Base-by-base conservation (phyloP, 2,329 filamentous ascomycete genomes). In the Thielaviopsis ethacetica region DNA sequence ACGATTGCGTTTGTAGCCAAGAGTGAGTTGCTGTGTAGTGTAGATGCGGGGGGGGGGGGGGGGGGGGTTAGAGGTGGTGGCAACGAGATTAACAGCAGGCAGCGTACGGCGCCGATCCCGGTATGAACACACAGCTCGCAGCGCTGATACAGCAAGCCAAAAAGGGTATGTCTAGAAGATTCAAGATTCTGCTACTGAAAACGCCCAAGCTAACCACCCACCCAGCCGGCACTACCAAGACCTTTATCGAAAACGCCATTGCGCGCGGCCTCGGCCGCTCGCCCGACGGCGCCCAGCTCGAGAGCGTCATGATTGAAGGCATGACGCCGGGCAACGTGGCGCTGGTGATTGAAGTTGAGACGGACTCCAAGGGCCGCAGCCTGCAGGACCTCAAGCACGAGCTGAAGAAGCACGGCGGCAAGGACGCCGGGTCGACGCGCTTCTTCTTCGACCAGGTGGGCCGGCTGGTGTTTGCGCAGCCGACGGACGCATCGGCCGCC, bases 361-460 rank as follows among this genome's bases (percentile, higher is more conserved):
- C 89, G 4, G 91, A 95, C 66, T 89, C 82, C 69, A 90, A 86
- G 69, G 76, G 77, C 49, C 82, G 88, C 34, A 81, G 84, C 7
- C 70, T 95, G 53, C 81, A 86, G 65, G 87, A 94, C 58, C 70
- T 97, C 56, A 81, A 86, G 58, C 66, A 76, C 55, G 71, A 86
- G 2, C 76, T 95, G 58, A 94, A 90, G 68, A 81, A 83, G 61
- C 73, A 77, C 56, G 85, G 84, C 19, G 93, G 85, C 5, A 80
- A 76, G 1, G 73, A 82, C 1, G 85, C 87, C 6, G 56, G 56
- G 7, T 82, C 90, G 0, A 89, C 88, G 13, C 82, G 81, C 7
- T 97, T 91, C 71, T 78, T 95, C 66, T 98, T 98, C 69, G 79
- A 87, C 59, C 86, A 86, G 66, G 85, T 84, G 61, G 93, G 93